These are phyloP conservation scores for Cunninghamia lanceolata DNA, from an alignment of 75 land plant genomes.

Conservation along the genomic window DNA sequence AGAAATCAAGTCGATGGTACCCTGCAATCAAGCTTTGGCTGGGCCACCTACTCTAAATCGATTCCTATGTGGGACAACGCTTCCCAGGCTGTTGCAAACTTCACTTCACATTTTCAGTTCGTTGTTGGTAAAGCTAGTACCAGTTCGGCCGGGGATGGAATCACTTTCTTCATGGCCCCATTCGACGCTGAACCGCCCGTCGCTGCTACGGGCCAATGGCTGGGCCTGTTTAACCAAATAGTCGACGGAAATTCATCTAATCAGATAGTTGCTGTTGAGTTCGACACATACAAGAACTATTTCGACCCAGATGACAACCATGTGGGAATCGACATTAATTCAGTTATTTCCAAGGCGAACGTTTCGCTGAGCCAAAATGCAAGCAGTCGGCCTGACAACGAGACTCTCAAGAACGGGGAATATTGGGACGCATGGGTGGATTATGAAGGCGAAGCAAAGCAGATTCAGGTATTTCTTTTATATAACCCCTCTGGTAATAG, in stretches of 20 bases:
- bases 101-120: not conserved
- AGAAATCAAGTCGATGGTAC: no score
- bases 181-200: no score
- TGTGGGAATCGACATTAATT: slow-evolving; percentile 46
- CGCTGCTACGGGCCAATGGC: no score
- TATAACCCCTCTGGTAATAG: no score
- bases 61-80: not conserved
- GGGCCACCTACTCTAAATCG: no score
- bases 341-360: slow-evolving; percentile 13
- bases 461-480: no score
- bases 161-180: slow-evolving; percentile 16
- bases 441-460: no score
- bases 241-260: no score
- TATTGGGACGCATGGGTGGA: no score
- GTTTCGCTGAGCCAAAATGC: slow-evolving; percentile 6
- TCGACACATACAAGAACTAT: slow-evolving; percentile 31
- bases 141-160: slow-evolving; percentile 12
- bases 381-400: not conserved
- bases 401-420: not conserved
- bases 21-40: no score
- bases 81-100: no score
- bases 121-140: not conserved
- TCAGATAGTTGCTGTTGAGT: slow-evolving; percentile 36
- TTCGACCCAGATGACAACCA: slow-evolving; percentile 41
- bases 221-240: no score